phyloP scores from a whole-genome alignment of 768 basidiomycete species.

The Suillus tomentosus region DNA sequence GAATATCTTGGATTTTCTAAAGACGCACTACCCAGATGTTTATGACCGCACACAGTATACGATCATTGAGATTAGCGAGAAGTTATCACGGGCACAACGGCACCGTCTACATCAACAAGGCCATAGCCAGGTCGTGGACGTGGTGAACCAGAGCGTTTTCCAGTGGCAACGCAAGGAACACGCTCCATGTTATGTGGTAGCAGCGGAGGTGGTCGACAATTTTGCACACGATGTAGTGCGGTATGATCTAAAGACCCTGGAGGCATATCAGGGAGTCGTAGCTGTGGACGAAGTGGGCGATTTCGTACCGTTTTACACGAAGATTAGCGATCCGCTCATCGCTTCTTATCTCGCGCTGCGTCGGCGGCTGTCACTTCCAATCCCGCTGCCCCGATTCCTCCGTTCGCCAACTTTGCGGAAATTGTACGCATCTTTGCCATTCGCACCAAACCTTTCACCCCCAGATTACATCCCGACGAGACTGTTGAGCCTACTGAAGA shows the following conservation, averaged over 20 bases:
- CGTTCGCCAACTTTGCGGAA: constrained; percentile 59
- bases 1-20: constrained; percentile 84
- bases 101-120: constrained; percentile 55
- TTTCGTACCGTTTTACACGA: constrained; percentile 80
- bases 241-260: constrained; percentile 77
- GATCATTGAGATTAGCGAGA: constrained; percentile 92
- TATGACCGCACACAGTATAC: constrained; percentile 91
- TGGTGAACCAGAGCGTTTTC: constrained; percentile 81
- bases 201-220: constrained; percentile 98
- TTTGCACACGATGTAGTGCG: constrained; percentile 95
- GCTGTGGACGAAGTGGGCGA: constrained; percentile 79
- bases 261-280: constrained; percentile 84
- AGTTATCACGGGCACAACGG: constrained; percentile 72
- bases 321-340: constrained; percentile 84
- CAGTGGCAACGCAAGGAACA: constrained; percentile 76
- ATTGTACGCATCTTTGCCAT: constrained; percentile 72
- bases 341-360: constrained; percentile 75
- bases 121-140: constrained; percentile 50
- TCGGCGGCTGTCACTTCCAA: constrained; percentile 54
- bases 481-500: constrained; percentile 79
- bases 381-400: constrained; percentile 59
- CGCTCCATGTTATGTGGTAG: constrained; percentile 90
- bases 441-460: constrained; percentile 84
- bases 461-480: constrained; percentile 95
- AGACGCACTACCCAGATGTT: constrained; percentile 80